A percentile compares a stretch with the other conserved stretches of the same genome.
These are phyloP conservation scores for Pisolithus microcarpus DNA, from an alignment of 768 basidiomycete genomes.

Conservation along the genomic window DNA sequence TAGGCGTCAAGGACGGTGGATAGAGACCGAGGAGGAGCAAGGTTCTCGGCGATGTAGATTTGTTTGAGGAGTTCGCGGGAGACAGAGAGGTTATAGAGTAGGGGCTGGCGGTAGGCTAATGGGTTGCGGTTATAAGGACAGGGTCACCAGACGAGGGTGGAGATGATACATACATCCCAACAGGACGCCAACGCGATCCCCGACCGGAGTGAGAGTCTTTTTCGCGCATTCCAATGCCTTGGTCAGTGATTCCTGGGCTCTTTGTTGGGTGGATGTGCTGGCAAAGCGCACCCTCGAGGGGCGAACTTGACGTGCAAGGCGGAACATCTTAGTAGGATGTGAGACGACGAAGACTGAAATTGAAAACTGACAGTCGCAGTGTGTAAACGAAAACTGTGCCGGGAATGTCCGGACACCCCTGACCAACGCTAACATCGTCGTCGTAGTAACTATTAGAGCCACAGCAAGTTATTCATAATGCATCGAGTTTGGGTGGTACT, in stretches of 20 bases:
- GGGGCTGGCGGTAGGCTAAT: slow-evolving; percentile 66
- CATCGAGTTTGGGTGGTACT: too few relatives aligned
- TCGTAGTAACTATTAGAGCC: too few relatives aligned
- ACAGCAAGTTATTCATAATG: too few relatives aligned
- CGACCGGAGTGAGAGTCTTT: slow-evolving; percentile 41
- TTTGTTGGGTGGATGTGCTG: slow-evolving; percentile 46
- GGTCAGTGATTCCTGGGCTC: slow-evolving; percentile 62
- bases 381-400: too few relatives aligned
- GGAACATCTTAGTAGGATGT: not conserved
- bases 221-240: slow-evolving; percentile 46
- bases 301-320: not conserved
- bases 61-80: slow-evolving; percentile 69
- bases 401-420: too few relatives aligned
- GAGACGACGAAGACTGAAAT: too few relatives aligned
- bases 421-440: too few relatives aligned
- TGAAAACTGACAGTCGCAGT: too few relatives aligned
- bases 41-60: slow-evolving; percentile 59
- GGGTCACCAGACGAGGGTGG: slow-evolving; percentile 1
- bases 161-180: slow-evolving; percentile 43
- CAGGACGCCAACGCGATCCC: slow-evolving; percentile 47
- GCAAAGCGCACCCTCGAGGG: slow-evolving; percentile 31
- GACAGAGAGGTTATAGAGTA: slow-evolving; percentile 74
- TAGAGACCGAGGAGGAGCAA: slow-evolving; percentile 55
- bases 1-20: slow-evolving; percentile 53
- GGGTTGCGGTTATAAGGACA: not conserved